Percentiles rank a stretch among this genome's conserved stretches.
Conservation (phyloP, 768 basidiomycete species). For the Boletus tomentosulus region DNA sequence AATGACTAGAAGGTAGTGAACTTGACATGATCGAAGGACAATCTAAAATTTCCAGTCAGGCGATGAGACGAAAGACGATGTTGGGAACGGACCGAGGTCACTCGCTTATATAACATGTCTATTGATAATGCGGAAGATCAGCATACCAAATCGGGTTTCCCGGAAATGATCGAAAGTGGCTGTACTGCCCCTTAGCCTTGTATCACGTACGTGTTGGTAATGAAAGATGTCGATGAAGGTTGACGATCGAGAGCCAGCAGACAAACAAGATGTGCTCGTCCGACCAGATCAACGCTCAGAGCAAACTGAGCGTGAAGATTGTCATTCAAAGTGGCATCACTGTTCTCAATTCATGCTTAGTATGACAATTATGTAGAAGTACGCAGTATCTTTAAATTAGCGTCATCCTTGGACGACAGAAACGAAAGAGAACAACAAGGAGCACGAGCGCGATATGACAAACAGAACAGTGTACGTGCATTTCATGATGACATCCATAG, state of each 20-base stretch:
- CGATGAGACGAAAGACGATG: neutral
- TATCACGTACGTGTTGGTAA: no score
- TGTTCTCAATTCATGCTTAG: neutral
- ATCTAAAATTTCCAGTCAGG: neutral
- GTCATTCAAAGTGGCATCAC: no score
- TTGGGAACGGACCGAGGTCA: no score
- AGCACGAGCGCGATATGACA: neutral
- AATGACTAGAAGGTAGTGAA: conserved; percentile 26
- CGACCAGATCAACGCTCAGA: no score
- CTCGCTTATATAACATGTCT: neutral
- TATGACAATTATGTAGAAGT: conserved; percentile 16
- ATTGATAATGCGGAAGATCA: neutral
- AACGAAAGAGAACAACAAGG: conserved; percentile 5
- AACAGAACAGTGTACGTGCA: neutral
- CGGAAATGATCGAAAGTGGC: neutral
- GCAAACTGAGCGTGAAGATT: no score
- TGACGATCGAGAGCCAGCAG: no score
- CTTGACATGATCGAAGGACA: conserved; percentile 7
- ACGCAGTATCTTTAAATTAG: conserved; percentile 19
- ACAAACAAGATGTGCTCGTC: no score
- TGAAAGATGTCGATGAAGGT: no score
- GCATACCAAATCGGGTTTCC: neutral
- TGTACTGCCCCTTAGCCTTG: no score
- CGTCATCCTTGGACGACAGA: conserved; percentile 2
- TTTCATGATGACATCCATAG: neutral